These are phyloP conservation scores for Schizophyllum commune DNA, from an alignment of 1,284 basidiomycete species.

Conservation along the genomic window DNA sequence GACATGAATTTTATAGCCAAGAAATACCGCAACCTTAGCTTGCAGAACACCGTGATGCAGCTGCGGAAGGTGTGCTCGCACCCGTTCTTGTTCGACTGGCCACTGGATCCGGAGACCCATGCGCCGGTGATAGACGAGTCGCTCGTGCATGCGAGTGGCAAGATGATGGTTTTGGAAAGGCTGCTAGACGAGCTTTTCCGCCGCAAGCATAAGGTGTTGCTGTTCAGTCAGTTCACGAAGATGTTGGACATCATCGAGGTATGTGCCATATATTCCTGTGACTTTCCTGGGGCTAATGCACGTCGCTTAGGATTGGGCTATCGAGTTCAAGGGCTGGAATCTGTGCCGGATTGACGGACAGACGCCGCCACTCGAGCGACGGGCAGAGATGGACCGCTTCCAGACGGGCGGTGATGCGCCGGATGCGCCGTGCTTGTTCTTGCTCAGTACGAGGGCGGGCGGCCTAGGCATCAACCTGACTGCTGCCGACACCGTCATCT, in stretches of 20 bases:
- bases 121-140: slow-evolving; percentile 63
- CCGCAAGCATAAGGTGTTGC: slow-evolving; percentile 80
- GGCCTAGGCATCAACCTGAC: slow-evolving; percentile 90
- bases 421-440: slow-evolving; percentile 73
- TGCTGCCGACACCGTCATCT: slow-evolving; percentile 91
- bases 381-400: slow-evolving; percentile 80
- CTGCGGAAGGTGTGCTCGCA: slow-evolving; percentile 92
- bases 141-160: slow-evolving; percentile 82
- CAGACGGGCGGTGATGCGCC: slow-evolving; percentile 64
- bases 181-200: slow-evolving; percentile 81
- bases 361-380: slow-evolving; percentile 72
- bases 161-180: slow-evolving; percentile 94
- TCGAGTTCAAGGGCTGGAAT: slow-evolving; percentile 70
- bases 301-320: slow-evolving; percentile 89
- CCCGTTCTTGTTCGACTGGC: slow-evolving; percentile 91
- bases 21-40: slow-evolving; percentile 83
- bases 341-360: slow-evolving; percentile 90
- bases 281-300: slow-evolving; percentile 1
- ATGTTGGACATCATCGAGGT: slow-evolving; percentile 95
- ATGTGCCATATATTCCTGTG: not conserved
- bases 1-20: slow-evolving; percentile 55
- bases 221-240: slow-evolving; percentile 94
- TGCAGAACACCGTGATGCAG: slow-evolving; percentile 95
- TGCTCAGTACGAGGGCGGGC: slow-evolving; percentile 89
- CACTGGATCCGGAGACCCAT: slow-evolving; percentile 56